These are phyloP conservation scores for Coleophoma cylindrospora DNA, from an alignment of 2,329 filamentous ascomycete genomes.

Conservation along the genomic window DNA sequence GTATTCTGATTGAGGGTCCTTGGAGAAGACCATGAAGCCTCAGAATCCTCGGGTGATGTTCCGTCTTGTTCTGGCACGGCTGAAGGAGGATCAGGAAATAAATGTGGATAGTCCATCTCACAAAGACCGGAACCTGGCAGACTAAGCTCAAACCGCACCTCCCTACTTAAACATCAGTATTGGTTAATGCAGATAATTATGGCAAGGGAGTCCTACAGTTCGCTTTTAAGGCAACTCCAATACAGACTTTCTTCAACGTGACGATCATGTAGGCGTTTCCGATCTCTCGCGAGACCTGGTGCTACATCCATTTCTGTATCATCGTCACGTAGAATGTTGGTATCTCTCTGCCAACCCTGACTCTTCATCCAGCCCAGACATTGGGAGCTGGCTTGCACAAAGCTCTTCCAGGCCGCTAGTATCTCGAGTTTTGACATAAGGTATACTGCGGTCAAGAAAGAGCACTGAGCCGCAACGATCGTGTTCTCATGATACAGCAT, in stretches of 20 bases:
- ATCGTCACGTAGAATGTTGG: too few species aligned
- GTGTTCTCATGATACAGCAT: conserved; percentile 17
- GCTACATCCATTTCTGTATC: neutral
- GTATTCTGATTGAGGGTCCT: neutral
- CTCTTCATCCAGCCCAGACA: conserved; percentile 5
- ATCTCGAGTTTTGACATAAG: conserved; percentile 15
- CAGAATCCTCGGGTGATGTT: neutral
- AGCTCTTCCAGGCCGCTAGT: conserved; percentile 17
- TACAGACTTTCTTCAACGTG: conserved; percentile 20
- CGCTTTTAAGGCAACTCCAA: conserved; percentile 22
- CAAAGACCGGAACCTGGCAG: neutral
- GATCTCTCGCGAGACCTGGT: neutral
- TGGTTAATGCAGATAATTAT: neutral
- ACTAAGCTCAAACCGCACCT: neutral
- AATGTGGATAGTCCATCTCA: conserved; percentile 1
- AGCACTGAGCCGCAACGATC: conserved; percentile 14
- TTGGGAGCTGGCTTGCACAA: conserved; percentile 13
- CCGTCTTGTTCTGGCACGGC: neutral
- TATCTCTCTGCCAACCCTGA: neutral
- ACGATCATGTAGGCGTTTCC: neutral
- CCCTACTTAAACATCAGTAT: neutral
- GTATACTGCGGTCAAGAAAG: conserved; percentile 17
- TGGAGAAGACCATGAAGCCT: neutral
- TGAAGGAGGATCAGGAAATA: neutral
- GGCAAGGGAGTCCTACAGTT: conserved; percentile 9